phyloP scores from a whole-genome alignment of 2,329 filamentous ascomycete genomes.

The Huntiella moniliformis region DNA sequence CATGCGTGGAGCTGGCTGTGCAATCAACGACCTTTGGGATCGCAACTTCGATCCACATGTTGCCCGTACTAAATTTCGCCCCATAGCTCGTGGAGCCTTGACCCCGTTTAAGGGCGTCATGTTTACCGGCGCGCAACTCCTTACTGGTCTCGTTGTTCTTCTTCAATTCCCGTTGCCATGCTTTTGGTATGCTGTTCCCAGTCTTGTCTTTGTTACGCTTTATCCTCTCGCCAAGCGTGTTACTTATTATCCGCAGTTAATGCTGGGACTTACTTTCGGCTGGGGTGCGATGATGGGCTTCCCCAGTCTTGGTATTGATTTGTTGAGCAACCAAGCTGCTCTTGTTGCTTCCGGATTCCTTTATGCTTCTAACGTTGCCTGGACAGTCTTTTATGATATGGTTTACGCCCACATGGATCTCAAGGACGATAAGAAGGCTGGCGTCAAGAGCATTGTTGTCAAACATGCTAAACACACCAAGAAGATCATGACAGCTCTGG shows the following conservation, averaged over 20 bases:
- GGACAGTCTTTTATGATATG: conserved; percentile 83
- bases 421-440: conserved; percentile 65
- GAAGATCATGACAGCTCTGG: conserved; percentile 51
- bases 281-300: conserved; percentile 84
- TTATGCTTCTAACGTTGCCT: conserved; percentile 63
- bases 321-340: conserved; percentile 45
- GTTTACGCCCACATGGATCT: conserved; percentile 89
- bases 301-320: conserved; percentile 59
- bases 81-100: conserved; percentile 63
- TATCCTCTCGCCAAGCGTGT: conserved; percentile 76
- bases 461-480: conserved; percentile 65
- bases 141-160: conserved; percentile 54
- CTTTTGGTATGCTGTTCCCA: conserved; percentile 61
- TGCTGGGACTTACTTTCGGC: conserved; percentile 69
- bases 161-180: conserved; percentile 58
- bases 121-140: conserved; percentile 56
- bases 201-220: conserved; percentile 49
- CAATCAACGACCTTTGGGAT: conserved; percentile 84
- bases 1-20: conserved; percentile 76
- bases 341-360: conserved; percentile 47
- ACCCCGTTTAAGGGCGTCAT: conserved; percentile 51
- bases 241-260: conserved; percentile 71
- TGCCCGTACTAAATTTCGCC: conserved; percentile 53
- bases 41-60: conserved; percentile 72
- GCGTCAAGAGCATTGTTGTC: conserved; percentile 74